Evolutionary conservation across 106 monocot genomes (phyloP).

Genomic region (Posidonia australis): DNA sequence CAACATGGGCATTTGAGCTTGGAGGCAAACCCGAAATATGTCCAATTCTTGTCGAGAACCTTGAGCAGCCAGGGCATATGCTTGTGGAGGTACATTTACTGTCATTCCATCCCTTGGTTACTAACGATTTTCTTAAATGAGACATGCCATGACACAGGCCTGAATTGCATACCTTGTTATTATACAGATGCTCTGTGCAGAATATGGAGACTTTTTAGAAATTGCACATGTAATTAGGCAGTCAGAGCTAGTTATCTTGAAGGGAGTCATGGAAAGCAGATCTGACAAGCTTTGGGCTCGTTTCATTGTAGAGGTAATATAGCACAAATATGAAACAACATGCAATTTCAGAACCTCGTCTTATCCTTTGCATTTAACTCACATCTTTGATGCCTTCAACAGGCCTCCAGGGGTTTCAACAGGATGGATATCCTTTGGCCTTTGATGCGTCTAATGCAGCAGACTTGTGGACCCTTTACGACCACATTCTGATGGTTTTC

Average conservation of each 20-base stretch:
- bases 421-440: slow-evolving; percentile 72
- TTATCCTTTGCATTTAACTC: background rate
- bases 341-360: background rate
- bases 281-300: slow-evolving; percentile 61
- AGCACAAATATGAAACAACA: background rate
- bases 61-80: slow-evolving; percentile 64
- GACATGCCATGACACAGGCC: background rate
- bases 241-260: slow-evolving; percentile 43
- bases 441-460: slow-evolving; percentile 60
- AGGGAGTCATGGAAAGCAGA: slow-evolving; percentile 47
- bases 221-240: slow-evolving; percentile 61
- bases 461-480: slow-evolving; percentile 7
- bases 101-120: background rate
- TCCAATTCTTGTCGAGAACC: slow-evolving; percentile 60
- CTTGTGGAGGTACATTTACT: slow-evolving; percentile 61
- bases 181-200: slow-evolving; percentile 53
- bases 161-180: background rate
- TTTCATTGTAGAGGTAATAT: slow-evolving; percentile 64
- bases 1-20: slow-evolving; percentile 21
- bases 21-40: slow-evolving; percentile 22
- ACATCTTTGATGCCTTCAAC: background rate
- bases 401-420: slow-evolving; percentile 57
- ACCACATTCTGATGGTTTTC: slow-evolving; percentile 4
- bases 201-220: slow-evolving; percentile 61
- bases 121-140: background rate